Evolutionary conservation across 2,329 filamentous ascomycete species (phyloP), one percentile per base, ranked within the genome.

Genomic region (Penicillium brasilianum): DNA sequence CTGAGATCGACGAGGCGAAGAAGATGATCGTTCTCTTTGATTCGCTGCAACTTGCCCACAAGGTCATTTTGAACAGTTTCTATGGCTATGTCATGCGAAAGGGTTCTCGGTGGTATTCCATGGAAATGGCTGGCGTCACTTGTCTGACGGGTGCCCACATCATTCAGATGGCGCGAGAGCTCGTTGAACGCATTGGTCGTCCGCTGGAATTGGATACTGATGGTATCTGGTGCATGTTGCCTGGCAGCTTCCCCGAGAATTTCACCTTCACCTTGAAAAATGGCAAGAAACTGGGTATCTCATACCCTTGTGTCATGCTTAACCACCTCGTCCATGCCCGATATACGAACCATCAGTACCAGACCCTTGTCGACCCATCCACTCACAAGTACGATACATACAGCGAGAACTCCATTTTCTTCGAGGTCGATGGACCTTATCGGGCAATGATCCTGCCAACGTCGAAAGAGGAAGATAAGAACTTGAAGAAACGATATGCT

Each of bases 21-120:
- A 99, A 99, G 83, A 99, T 99, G 96, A 95, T 97, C 58, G 85
- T 98, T 51, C 80, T 99, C 4, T 99, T 92, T 75, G 95, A 99
- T 75, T 99, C 95, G 0, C 83, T 99, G 60, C 96, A 99, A 76
- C 83, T 99, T 70, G 95, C 95, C 0, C 95, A 99, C 82, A 99
- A 99, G 77, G 95, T 99, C 80, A 99, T 99, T 84, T 77, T 99
- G 58, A 99, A 99, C 82, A 97, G 93, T 58, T 99, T 99, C 82
- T 99, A 99, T 70, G 95, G 95, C 65, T 99, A 99, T 74, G 95
- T 98, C 76, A 99, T 99, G 95, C 86, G 95, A 81, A 99, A 99
- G 76, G 95, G 95, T 36, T 99, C 95, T 39, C 88, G 95, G 58
- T 99, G 95, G 95, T 99, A 99, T 75, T 99, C 95, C 18, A 89